These are phyloP conservation scores for Candida buenavistaensis DNA, from an alignment of 1,139 yeast species.

Conservation along the genomic window DNA sequence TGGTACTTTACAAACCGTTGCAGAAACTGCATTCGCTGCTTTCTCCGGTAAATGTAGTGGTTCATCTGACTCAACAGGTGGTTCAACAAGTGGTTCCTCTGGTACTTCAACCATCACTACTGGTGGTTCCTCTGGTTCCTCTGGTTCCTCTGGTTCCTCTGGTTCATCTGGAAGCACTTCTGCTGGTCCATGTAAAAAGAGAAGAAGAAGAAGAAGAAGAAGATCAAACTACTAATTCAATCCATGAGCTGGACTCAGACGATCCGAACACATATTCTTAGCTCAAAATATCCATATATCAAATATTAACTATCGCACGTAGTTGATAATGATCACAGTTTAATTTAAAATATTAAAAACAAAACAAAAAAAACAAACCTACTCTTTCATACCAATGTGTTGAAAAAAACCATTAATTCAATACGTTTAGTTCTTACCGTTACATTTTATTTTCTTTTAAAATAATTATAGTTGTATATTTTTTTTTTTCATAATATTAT, in stretches of 20 bases:
- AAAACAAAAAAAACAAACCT: conserved; percentile 1
- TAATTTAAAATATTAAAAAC: not conserved
- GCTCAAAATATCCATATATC: not conserved
- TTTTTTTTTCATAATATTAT: too few relatives aligned
- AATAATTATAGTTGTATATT: too few relatives aligned
- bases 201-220: conserved; percentile 39
- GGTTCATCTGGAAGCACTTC: conserved; percentile 1
- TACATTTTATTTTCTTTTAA: not conserved
- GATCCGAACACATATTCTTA: not conserved
- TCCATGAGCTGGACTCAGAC: conserved; percentile 5
- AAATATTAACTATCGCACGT: conserved; percentile 4
- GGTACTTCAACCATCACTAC: conserved; percentile 14
- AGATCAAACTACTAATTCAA: conserved; percentile 14
- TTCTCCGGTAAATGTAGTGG: conserved; percentile 38
- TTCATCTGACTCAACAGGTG: too few relatives aligned
- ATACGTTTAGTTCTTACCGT: too few relatives aligned
- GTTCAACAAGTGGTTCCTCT: conserved; percentile 12
- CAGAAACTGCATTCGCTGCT: conserved; percentile 44
- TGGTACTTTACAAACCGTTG: conserved; percentile 37
- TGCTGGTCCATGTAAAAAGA: conserved; percentile 33
- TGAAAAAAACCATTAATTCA: not conserved
- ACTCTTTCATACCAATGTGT: too few relatives aligned
- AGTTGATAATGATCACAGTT: conserved; percentile 3
- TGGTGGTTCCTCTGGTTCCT: conserved; percentile 11
- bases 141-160: not conserved